Percentiles rank a stretch among this genome's conserved stretches.
phyloP scores from a whole-genome alignment of 768 basidiomycete species.

The Crassisporium funariophilum region DNA sequence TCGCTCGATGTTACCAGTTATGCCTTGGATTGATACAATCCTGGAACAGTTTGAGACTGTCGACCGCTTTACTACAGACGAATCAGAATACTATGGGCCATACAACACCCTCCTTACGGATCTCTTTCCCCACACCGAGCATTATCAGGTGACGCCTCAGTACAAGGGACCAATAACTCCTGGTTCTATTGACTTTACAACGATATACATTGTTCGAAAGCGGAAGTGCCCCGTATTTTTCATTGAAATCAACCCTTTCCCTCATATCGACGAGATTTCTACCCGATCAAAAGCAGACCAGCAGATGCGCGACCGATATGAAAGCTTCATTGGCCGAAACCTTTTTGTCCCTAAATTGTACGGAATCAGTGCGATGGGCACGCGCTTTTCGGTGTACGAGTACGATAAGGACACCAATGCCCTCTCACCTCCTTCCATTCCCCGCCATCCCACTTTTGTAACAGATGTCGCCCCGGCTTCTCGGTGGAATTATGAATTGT shows the following conservation, averaged over 20 bases:
- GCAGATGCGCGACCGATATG: slow-evolving; percentile 23
- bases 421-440: slow-evolving; percentile 17
- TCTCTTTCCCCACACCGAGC: slow-evolving; percentile 19
- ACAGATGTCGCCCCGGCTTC: slow-evolving; percentile 28
- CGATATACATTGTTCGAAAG: slow-evolving; percentile 20
- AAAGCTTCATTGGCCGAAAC: slow-evolving; percentile 14
- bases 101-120: slow-evolving; percentile 21
- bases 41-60: slow-evolving; percentile 5
- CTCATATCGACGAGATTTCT: slow-evolving; percentile 10
- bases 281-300: slow-evolving; percentile 24
- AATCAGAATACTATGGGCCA: slow-evolving; percentile 23
- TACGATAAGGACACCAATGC: slow-evolving; percentile 14
- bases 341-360: slow-evolving; percentile 19
- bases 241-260: slow-evolving; percentile 26
- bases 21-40: slow-evolving; percentile 5
- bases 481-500: slow-evolving; percentile 26
- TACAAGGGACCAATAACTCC: slow-evolving; percentile 15
- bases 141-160: slow-evolving; percentile 20
- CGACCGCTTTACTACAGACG: slow-evolving; percentile 16
- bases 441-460: slow-evolving; percentile 16
- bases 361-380: slow-evolving; percentile 28
- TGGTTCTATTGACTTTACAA: slow-evolving; percentile 22
- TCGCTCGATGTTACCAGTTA: too few relatives aligned
- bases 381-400: slow-evolving; percentile 24
- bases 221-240: slow-evolving; percentile 26